Conservation (phyloP, 192 early-diverging fungal species). For the Funneliformis mosseae region DNA sequence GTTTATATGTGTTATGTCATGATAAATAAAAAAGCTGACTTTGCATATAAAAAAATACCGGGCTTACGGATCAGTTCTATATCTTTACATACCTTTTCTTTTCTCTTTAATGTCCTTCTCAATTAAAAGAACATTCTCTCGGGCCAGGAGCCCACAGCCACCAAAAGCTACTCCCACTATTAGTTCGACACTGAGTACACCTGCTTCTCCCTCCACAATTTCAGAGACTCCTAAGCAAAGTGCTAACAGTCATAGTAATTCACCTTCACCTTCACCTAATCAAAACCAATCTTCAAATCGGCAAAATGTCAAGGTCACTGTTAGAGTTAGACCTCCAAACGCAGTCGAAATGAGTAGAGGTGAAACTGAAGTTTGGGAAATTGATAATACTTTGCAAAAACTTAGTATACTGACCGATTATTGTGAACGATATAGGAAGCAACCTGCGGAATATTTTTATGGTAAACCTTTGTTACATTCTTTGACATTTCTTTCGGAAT, state of each 20-base stretch:
- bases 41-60: not conserved
- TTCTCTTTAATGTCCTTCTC: not conserved
- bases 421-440: conserved; percentile 35
- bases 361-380: conserved; percentile 47
- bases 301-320: conserved; percentile 69
- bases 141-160: not conserved
- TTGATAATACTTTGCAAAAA: conserved; percentile 34
- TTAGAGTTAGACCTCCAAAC: conserved; percentile 72
- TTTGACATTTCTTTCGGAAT: not conserved
- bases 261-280: not conserved
- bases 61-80: not conserved
- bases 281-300: not conserved
- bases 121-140: not conserved
- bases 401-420: conserved; percentile 40
- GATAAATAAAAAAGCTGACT: not conserved
- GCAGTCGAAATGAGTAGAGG: conserved; percentile 58
- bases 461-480: conserved; percentile 29
- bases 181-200: not conserved
- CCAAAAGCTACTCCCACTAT: not conserved
- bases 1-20: not conserved
- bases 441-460: conserved; percentile 44
- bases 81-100: not conserved
- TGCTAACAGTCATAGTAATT: not conserved
- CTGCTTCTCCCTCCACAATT: not conserved
- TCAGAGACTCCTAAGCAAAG: not conserved